Evolutionary conservation across 2,329 filamentous ascomycete species (phyloP).

Genomic region (Talaromyces amestolkiae): DNA sequence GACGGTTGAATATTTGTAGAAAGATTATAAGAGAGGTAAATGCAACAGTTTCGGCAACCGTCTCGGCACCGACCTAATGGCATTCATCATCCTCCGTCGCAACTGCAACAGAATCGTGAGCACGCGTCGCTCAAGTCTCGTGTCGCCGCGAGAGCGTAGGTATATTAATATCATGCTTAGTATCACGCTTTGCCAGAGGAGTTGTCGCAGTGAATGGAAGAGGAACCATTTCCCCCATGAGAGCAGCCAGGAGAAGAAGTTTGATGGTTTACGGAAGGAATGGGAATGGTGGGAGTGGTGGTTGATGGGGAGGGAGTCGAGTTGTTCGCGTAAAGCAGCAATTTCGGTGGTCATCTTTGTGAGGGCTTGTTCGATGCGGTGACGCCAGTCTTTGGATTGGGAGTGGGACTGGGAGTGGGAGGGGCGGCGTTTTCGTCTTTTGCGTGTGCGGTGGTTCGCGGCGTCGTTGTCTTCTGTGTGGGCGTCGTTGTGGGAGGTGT

Average conservation of each 20-base stretch:
- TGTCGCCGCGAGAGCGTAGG: slow-evolving; percentile 44
- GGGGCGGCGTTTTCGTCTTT: slow-evolving; percentile 21
- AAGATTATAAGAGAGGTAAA: slow-evolving; percentile 8
- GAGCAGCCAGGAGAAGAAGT: slow-evolving; percentile 53
- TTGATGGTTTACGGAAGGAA: not conserved
- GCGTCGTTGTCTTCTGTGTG: slow-evolving; percentile 17
- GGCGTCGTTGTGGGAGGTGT: slow-evolving; percentile 25
- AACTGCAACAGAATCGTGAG: slow-evolving; percentile 34
- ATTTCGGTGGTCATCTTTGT: slow-evolving; percentile 90
- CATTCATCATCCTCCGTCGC: slow-evolving; percentile 30
- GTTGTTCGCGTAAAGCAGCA: slow-evolving; percentile 85
- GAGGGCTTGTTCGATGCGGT: slow-evolving; percentile 77
- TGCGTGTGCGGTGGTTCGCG: slow-evolving; percentile 37
- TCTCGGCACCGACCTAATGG: slow-evolving; percentile 1
- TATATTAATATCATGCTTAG: slow-evolving; percentile 43
- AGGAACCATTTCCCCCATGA: slow-evolving; percentile 70
- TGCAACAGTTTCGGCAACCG: slow-evolving; percentile 6
- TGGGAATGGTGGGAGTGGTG: slow-evolving; percentile 53
- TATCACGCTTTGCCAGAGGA: slow-evolving; percentile 66
- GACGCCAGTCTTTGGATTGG: slow-evolving; percentile 63
- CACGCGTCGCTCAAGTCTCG: slow-evolving; percentile 40
- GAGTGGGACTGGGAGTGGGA: slow-evolving; percentile 8
- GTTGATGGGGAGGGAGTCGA: slow-evolving; percentile 73
- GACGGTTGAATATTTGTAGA: too few species aligned
- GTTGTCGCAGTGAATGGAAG: slow-evolving; percentile 69